Conservation (phyloP, 768 basidiomycete genomes). For the Macrolepiota albuminosa region DNA sequence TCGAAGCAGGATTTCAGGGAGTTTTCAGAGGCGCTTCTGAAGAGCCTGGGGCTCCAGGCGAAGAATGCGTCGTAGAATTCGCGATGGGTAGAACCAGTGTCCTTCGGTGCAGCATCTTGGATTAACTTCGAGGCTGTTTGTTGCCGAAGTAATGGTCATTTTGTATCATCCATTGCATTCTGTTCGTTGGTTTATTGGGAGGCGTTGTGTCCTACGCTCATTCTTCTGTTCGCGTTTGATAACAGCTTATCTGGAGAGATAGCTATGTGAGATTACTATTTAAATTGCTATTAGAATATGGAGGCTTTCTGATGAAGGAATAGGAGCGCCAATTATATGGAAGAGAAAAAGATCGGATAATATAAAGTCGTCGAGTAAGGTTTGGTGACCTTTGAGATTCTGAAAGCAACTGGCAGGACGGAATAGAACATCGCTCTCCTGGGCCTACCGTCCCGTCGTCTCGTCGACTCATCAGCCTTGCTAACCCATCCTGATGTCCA, state of each 20-base stretch:
- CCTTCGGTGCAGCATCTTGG: background rate
- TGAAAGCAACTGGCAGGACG: too few species aligned
- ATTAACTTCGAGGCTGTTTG: background rate
- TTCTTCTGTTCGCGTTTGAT: background rate
- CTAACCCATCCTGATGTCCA: too few species aligned
- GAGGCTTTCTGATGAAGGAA: too few species aligned
- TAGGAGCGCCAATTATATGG: too few species aligned
- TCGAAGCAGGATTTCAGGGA: constrained; percentile 50
- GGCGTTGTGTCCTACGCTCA: background rate
- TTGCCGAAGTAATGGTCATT: background rate
- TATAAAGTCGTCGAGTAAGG: too few species aligned
- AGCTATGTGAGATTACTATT: background rate
- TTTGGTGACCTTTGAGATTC: too few species aligned
- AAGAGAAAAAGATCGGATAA: too few species aligned
- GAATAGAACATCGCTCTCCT: too few species aligned
- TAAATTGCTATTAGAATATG: background rate
- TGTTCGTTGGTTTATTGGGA: background rate
- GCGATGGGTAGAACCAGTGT: too few species aligned
- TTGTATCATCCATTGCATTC: background rate
- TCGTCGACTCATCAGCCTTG: too few species aligned
- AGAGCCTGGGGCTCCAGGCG: constrained; percentile 28
- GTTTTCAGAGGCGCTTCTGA: constrained; percentile 42
- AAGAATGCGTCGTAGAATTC: background rate
- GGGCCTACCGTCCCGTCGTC: too few species aligned
- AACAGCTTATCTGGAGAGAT: background rate